Conservation (phyloP, 192 early-diverging fungal genomes). For the Coemansia sp. region DNA sequence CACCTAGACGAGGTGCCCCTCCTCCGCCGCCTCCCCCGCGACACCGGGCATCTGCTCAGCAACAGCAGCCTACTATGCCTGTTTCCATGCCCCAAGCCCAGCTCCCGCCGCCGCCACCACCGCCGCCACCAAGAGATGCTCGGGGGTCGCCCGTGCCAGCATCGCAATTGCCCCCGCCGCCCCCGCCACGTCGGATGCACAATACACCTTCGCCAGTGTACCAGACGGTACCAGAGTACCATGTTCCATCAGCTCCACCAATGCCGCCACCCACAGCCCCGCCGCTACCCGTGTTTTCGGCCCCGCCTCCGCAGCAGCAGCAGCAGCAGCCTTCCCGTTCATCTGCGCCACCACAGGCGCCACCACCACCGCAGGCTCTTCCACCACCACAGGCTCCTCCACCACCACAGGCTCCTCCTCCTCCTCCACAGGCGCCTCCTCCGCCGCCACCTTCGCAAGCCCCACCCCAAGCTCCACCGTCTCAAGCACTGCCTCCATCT, state of each 20-base stretch:
- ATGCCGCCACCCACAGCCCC: constrained; percentile 11
- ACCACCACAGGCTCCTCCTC: constrained; percentile 7
- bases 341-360: constrained; percentile 13
- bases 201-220: constrained; percentile 10
- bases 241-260: constrained; percentile 13
- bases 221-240: background rate
- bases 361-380: constrained; percentile 3
- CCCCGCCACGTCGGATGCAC: constrained; percentile 15
- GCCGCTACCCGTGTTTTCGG: background rate
- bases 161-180: constrained; percentile 15
- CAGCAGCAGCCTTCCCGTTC: constrained; percentile 4
- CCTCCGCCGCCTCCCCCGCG: constrained; percentile 21
- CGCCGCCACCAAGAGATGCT: constrained; percentile 21
- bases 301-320: constrained; percentile 6
- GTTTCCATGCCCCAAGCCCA: background rate
- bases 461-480: constrained; percentile 16
- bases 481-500: constrained; percentile 5
- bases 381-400: constrained; percentile 13
- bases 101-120: constrained; percentile 5
- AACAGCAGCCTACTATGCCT: background rate
- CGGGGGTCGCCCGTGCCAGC: constrained; percentile 17
- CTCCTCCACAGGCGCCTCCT: constrained; percentile 8
- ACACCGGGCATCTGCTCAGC: constrained; percentile 6
- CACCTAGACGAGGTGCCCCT: constrained; percentile 11
- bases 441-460: constrained; percentile 12